phyloP scores from a whole-genome alignment of 768 basidiomycete genomes.

The Sporobolomyces pararoseus region DNA sequence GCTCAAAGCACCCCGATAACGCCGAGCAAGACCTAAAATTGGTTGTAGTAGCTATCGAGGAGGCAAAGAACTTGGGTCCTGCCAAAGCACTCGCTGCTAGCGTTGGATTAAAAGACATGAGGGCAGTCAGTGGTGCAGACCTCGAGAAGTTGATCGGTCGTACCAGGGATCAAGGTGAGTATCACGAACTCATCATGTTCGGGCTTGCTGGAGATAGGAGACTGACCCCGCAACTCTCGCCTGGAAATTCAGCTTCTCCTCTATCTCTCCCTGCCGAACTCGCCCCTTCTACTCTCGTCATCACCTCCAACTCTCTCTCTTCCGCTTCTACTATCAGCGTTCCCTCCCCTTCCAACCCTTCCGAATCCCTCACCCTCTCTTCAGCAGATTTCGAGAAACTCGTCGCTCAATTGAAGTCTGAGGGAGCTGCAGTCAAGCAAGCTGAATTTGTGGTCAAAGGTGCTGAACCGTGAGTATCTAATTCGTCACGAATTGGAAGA shows the following conservation, averaged over 20 bases:
- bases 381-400: constrained; percentile 58
- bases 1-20: constrained; percentile 40
- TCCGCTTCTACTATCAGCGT: constrained; percentile 52
- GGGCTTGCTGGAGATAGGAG: background rate
- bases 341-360: constrained; percentile 56
- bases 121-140: constrained; percentile 39
- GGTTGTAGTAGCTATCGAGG: constrained; percentile 43
- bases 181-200: background rate
- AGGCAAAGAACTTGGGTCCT: constrained; percentile 43
- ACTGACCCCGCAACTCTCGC: background rate
- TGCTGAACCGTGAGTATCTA: constrained; percentile 78
- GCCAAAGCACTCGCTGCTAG: constrained; percentile 41
- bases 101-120: constrained; percentile 46
- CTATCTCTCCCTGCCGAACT: constrained; percentile 45
- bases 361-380: constrained; percentile 20
- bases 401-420: constrained; percentile 83
- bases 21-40: constrained; percentile 39
- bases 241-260: constrained; percentile 28
- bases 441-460: constrained; percentile 71
- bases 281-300: constrained; percentile 38
- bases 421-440: constrained; percentile 92
- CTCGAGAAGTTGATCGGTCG: constrained; percentile 42
- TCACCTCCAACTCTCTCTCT: constrained; percentile 39
- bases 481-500: too few species aligned
- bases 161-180: constrained; percentile 32